Base-by-base conservation (phyloP, 164 flowering plant species). In the Paratinospora sagittata region DNA sequence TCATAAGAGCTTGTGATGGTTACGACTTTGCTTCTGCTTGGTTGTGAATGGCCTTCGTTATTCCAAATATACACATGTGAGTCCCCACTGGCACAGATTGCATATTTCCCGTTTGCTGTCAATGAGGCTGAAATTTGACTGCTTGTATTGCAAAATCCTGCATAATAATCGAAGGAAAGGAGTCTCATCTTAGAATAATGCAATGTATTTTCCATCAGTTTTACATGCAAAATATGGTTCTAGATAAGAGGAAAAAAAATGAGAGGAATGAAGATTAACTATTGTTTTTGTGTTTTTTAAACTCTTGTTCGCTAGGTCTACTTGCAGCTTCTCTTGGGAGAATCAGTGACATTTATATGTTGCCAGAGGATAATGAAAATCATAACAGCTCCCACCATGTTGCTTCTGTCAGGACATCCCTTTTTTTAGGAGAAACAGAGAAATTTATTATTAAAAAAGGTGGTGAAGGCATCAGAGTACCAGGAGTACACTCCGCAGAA, bases 61-160 rank as follows among this genome's bases (percentile, higher is more conserved):
- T 86, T 93, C 99, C 99, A 96, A 12, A 91, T 78, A 72, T 89
- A 96, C 21, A 96, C 98, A 68, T 88, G 78, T 14, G 98, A 93
- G 81, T 93, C 98, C 78, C 90, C 99, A 74, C 99, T 96, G 10
- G 99, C 99, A 74, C 91, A 84, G 27, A 96, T 83, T 58, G 93
- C 88, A 70, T 88, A 87, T 79, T 83, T 93, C 45, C 99, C 97
- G 65, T 96, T 86, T 45, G 88, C 81, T 12, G 96, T 81, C 63
- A 88, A 63, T 26, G 94, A 84, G 64, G 97, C 96, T 19, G 98
- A 87, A 52, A 96, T 96, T 80, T 96, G 98, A 81, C 98, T 93
- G 82, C 81, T 90, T 17, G 93, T 82, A 79, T 96, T 96, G 30
- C 90, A 93, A 74, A 93, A 93, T 21, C 99, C 99, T 92, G 87